Percentiles rank a stretch among this genome's conserved stretches.
These are phyloP conservation scores for Hypoxylon sp. DNA, from an alignment of 2,329 filamentous ascomycete species.

Conservation along the genomic window DNA sequence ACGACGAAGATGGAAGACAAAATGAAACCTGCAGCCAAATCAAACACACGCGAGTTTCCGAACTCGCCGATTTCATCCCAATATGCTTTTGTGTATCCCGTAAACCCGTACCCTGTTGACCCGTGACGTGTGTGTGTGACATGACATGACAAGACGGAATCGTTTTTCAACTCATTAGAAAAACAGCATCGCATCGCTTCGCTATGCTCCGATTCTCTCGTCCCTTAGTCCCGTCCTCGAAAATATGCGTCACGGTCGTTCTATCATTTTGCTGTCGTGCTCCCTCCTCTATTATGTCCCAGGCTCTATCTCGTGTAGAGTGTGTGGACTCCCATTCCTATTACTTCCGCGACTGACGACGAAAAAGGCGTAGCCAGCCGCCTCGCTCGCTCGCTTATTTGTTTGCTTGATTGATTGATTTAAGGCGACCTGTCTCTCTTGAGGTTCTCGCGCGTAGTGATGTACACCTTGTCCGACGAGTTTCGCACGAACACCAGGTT, in stretches of 20 bases:
- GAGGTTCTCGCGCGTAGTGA: constrained; percentile 52
- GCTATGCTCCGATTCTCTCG: background rate
- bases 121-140: constrained; percentile 4
- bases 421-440: constrained; percentile 44
- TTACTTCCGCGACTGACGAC: background rate
- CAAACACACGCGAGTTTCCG: constrained; percentile 3
- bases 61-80: constrained; percentile 17
- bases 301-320: background rate
- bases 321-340: constrained; percentile 4
- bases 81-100: constrained; percentile 41
- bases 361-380: background rate
- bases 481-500: constrained; percentile 51
- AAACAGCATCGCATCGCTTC: background rate
- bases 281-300: constrained; percentile 18
- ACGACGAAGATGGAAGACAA: background rate
- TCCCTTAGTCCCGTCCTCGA: constrained; percentile 4
- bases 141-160: constrained; percentile 12
- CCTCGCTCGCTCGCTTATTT: background rate
- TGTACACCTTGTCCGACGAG: constrained; percentile 47
- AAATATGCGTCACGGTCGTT: constrained; percentile 4
- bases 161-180: constrained; percentile 18
- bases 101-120: constrained; percentile 26
- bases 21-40: constrained; percentile 9
- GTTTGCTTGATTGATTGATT: constrained; percentile 2
- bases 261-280: constrained; percentile 10